A percentile compares a stretch with the other conserved stretches of the same genome.
These are phyloP conservation scores for Mortierella alpina DNA, from an alignment of 192 early-diverging fungal genomes.

Conservation along the genomic window DNA sequence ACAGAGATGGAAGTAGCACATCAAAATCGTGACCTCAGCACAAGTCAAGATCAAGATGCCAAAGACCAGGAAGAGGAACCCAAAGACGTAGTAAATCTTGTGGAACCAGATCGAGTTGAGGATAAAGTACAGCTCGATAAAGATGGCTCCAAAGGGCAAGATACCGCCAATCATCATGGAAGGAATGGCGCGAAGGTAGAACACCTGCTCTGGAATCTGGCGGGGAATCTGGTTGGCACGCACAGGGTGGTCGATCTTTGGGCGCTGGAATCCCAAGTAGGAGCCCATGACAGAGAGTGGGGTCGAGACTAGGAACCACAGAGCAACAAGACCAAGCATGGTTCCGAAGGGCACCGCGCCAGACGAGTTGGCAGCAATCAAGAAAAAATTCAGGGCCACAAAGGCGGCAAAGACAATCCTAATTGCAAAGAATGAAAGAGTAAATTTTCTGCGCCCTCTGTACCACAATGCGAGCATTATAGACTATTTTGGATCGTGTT, in stretches of 20 bases:
- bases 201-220: slow-evolving; percentile 89
- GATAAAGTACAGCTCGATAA: slow-evolving; percentile 97
- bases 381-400: slow-evolving; percentile 85
- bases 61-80: slow-evolving; percentile 91
- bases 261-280: slow-evolving; percentile 73
- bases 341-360: slow-evolving; percentile 90
- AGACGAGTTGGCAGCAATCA: slow-evolving; percentile 84
- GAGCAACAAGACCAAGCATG: slow-evolving; percentile 80
- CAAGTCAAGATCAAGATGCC: slow-evolving; percentile 85
- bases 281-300: slow-evolving; percentile 88
- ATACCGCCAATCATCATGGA: slow-evolving; percentile 86
- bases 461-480: too few relatives aligned
- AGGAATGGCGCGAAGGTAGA: slow-evolving; percentile 78
- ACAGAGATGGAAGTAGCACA: slow-evolving; percentile 92
- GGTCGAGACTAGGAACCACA: slow-evolving; percentile 88
- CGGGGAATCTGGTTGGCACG: slow-evolving; percentile 95
- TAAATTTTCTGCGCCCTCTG: background rate
- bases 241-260: slow-evolving; percentile 79
- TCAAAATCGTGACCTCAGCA: slow-evolving; percentile 86
- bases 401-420: slow-evolving; percentile 69
- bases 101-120: slow-evolving; percentile 95
- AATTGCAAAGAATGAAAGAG: background rate
- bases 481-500: background rate
- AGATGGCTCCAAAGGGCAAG: slow-evolving; percentile 92
- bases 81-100: slow-evolving; percentile 94